Evolutionary conservation across 2,329 filamentous ascomycete species (phyloP), one percentile per base, ranked within the genome.

Genomic region (Clonostachys byssicola): DNA sequence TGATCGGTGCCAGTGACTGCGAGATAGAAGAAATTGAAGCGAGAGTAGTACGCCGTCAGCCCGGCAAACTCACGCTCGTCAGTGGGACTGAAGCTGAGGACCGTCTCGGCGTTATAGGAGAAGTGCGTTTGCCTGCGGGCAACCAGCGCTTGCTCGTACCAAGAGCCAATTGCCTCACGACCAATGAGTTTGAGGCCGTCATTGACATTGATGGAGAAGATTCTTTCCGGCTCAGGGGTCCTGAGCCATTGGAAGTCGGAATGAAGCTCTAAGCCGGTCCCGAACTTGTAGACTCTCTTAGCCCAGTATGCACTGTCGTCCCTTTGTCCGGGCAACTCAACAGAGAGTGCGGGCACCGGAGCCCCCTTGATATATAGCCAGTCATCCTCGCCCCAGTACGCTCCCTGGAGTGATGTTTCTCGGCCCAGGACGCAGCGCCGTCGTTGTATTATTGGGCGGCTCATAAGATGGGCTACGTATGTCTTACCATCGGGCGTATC

Each of bases 21-120:
- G 8, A 85, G 67, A 53, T 84, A 85, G 66, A 82, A 84, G 62
- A 83, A 85, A 61, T 85, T 85, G 64, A 70, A 84, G 5, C 80
- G 77, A 56, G 75, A 79, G 63, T 85, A 85, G 60, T 85, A 85
- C 1, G 78, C 77, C 12, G 76, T 77, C 8, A 85, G 63, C 0
- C 81, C 81, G 0, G 81, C 80, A 49, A 81, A 84, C 52, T 83
- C 73, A 12, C 80, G 70, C 64, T 83, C 80, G 54, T 85, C 80
- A 1, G 61, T 59, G 0, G 81, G 81, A 1, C 65, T 62, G 54
- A 81, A 83, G 49, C 74, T 68, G 5, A 83, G 54, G 0, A 72
- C 62, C 0, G 80, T 82, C 59, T 82, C 78, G 44, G 78, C 80
- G 47, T 83, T 78, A 54, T 77, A 81, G 2, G 77, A 81, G 59